Base-by-base conservation (phyloP, 2,329 filamentous ascomycete genomes). In the Aspergillus hortae region DNA sequence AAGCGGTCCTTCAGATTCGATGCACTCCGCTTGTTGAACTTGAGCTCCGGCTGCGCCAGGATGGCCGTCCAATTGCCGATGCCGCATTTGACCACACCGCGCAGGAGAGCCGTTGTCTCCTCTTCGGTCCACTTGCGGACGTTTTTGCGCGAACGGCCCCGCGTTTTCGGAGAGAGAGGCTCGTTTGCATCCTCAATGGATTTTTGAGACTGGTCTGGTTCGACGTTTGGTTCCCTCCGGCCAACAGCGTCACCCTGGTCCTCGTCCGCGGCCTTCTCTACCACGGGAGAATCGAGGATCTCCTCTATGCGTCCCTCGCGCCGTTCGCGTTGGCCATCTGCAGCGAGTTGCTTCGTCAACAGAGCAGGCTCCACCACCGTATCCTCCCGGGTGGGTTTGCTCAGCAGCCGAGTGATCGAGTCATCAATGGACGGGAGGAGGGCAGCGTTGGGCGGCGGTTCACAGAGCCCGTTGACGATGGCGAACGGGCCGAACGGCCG, bases 51-150 rank as follows among this genome's bases (percentile, higher is more conserved):
- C 56, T 81, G 79, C 3, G 80, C 73, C 23, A 85, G 64, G 15
- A 87, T 86, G 56, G 78, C 79, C 51, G 83, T 86, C 84, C 84
- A 87, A 56, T 77, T 84, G 3, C 84, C 84, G 54, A 85, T 81
- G 1, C 83, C 84, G 59, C 81, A 84, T 55, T 76, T 79, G 35
- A 79, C 75, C 7, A 85, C 83, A 0, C 84, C 84, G 51, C 77
- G 72, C 11, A 86, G 69, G 23, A 87, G 65, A 56, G 80, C 74
- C 25, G 73, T 74, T 0, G 83, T 86, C 65, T 87, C 84, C 56
- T 82, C 72, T n/a, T 84, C 78, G 1, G 79, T 80, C 84, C 84
- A 87, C 57, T 69, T 76, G 50, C 72, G 67, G 12, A 76, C 51
- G 55, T 77, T 80, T 49, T 80, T 83, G 43, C 76, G 71, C 41